These are phyloP conservation scores for Pestalotiopsis sp. DNA, from an alignment of 2,329 filamentous ascomycete genomes.

Conservation along the genomic window DNA sequence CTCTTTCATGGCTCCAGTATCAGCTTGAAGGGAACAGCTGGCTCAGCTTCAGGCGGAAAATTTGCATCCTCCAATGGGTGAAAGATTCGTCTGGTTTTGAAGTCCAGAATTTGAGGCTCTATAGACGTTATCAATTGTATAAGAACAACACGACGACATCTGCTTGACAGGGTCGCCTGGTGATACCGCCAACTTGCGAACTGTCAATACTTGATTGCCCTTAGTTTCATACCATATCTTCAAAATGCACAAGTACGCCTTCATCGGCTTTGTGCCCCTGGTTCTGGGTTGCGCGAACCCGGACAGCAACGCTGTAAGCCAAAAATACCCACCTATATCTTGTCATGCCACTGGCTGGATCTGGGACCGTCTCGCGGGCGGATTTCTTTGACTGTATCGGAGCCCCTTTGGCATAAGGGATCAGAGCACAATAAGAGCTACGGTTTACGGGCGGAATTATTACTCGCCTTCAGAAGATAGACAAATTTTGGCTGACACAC, in stretches of 20 bases:
- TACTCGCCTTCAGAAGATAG: too few species aligned
- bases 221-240: background rate
- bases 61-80: slow-evolving; percentile 3
- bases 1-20: background rate
- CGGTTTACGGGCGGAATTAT: too few species aligned
- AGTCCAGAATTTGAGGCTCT: background rate
- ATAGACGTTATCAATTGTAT: background rate
- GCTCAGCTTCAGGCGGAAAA: background rate
- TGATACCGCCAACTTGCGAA: too few species aligned
- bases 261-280: slow-evolving; percentile 1
- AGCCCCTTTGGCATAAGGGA: too few species aligned
- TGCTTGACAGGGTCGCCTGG: background rate
- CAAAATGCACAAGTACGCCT: slow-evolving; percentile 4
- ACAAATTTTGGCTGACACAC: too few species aligned
- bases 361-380: too few species aligned
- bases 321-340: too few species aligned
- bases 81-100: background rate
- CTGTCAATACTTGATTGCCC: too few species aligned
- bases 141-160: background rate
- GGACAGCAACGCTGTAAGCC: background rate
- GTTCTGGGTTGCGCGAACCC: slow-evolving; percentile 11
- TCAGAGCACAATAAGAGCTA: too few species aligned
- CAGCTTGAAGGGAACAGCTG: background rate
- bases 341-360: too few species aligned
- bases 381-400: too few species aligned